Percentiles rank a stretch among this genome's conserved stretches.
These are phyloP conservation scores for Sporopachydermia cereana DNA, from an alignment of 1,139 yeast genomes.

Conservation along the genomic window DNA sequence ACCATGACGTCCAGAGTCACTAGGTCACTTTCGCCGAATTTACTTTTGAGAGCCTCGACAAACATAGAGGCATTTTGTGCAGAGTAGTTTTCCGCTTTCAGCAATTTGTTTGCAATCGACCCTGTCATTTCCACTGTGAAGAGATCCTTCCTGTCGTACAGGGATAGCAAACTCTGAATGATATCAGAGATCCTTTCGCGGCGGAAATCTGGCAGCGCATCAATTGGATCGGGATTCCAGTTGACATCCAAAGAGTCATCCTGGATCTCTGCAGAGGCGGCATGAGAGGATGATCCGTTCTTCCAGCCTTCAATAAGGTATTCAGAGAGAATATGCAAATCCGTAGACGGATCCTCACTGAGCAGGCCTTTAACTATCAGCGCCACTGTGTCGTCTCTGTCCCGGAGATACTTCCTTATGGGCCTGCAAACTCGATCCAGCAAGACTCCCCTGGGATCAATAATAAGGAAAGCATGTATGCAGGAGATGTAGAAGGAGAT, in stretches of 20 bases:
- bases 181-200: slow-evolving; percentile 42
- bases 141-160: slow-evolving; percentile 68
- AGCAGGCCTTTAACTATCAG: slow-evolving; percentile 65
- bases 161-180: slow-evolving; percentile 59
- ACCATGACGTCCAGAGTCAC: slow-evolving; percentile 77
- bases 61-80: slow-evolving; percentile 29
- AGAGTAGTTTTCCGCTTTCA: slow-evolving; percentile 36
- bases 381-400: slow-evolving; percentile 61
- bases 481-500: slow-evolving; percentile 60
- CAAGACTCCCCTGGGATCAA: slow-evolving; percentile 85
- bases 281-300: slow-evolving; percentile 10
- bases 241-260: slow-evolving; percentile 36
- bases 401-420: slow-evolving; percentile 52
- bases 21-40: slow-evolving; percentile 59
- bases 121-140: slow-evolving; percentile 62
- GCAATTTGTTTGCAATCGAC: slow-evolving; percentile 51
- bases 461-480: slow-evolving; percentile 54
- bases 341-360: slow-evolving; percentile 35
- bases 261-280: slow-evolving; percentile 9
- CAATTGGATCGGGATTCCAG: slow-evolving; percentile 92
- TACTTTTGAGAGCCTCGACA: slow-evolving; percentile 42
- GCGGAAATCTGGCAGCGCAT: slow-evolving; percentile 77
- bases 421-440: slow-evolving; percentile 71
- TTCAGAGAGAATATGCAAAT: slow-evolving; percentile 38
- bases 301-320: slow-evolving; percentile 29